Percentiles rank a stretch among this genome's conserved stretches.
Evolutionary conservation across 2,329 filamentous ascomycete species (phyloP).

Genomic region (Basipetospora chlamydospora): DNA sequence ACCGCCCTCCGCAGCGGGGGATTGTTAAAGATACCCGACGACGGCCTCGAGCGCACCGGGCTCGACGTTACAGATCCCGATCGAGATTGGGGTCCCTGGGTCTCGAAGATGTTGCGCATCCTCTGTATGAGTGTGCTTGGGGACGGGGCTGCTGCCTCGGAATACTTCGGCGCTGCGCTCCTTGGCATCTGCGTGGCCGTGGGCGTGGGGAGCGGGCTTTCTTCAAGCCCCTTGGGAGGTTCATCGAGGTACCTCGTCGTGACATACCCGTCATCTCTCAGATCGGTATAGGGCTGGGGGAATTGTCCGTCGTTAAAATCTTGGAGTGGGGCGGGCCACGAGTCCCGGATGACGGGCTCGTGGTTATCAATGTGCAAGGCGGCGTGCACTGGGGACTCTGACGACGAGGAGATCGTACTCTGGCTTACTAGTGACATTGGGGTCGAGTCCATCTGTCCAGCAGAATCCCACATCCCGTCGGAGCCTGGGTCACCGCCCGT

Average conservation of each 20-base stretch:
- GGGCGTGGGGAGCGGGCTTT: constrained; percentile 8
- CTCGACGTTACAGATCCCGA: constrained; percentile 7
- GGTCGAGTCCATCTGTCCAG: constrained; percentile 10
- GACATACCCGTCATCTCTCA: not conserved
- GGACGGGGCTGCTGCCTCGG: constrained; percentile 5
- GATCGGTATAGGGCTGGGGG: not conserved
- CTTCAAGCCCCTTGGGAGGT: not conserved
- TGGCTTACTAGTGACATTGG: constrained; percentile 20
- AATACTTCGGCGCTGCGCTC: constrained; percentile 6
- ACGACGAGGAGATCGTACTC: constrained; percentile 19
- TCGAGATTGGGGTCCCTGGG: not conserved
- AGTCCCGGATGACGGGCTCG: constrained; percentile 19
- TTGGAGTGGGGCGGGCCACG: constrained; percentile 12
- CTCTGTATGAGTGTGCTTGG: constrained; percentile 21
- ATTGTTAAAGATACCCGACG: constrained; percentile 12
- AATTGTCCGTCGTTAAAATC: not conserved
- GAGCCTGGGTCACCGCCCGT: constrained; percentile 16
- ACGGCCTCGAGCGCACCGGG: constrained; percentile 12
- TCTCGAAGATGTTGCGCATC: constrained; percentile 26
- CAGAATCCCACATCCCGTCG: constrained; percentile 17
- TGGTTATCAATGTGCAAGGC: constrained; percentile 13
- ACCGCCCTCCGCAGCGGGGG: not conserved
- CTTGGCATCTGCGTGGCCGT: constrained; percentile 4
- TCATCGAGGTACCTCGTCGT: not conserved
- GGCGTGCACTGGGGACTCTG: constrained; percentile 16